Base-by-base conservation (phyloP, 2,329 filamentous ascomycete genomes). In the Lasiodiplodia hormozganensis region DNA sequence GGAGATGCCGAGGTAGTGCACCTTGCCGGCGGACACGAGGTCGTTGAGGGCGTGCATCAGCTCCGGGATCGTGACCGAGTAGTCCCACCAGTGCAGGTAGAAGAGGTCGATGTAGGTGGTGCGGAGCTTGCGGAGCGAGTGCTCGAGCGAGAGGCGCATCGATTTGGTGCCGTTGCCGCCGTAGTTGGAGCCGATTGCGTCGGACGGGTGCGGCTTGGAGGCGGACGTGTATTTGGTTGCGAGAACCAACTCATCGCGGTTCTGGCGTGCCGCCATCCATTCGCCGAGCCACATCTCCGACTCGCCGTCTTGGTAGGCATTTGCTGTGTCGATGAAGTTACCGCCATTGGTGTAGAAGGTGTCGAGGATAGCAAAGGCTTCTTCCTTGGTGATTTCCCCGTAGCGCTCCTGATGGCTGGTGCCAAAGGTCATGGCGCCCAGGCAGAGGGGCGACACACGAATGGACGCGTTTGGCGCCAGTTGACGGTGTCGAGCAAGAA, bases 71-170 rank as follows among this genome's bases (percentile, higher is more conserved):
- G 77, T 77, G 16, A 79, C 80, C 2, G 79, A 78, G 69, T 74
- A 78, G 72, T 83, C 81, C 80, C 80, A 83, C 70, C 80, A 75
- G 70, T 83, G 81, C 10, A 77, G 56, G 69, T 79, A 79, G 64
- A 76, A 76, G 11, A 79, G 65, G 74, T 93, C 91, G 68, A 93
- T 88, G 74, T 92, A 93, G 65, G 87, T 84, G 0, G 90, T 92
- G 77, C 89, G 84, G 62, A 90, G 83, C 79, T 88, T 90, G 65
- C 75, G 78, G 25, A 83, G 70, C 7, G 76, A 79, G 8, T 76
- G 77, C 31, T 79, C 78, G 8, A 83, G 69, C 28, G 77, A 79
- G 52, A 80, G 62, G 14, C 75, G 76, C 36, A 83, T 74, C 7
- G 73, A 76, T 69, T 81, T 82, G 23, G 77, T 75, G 49, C 72